Base-by-base conservation (phyloP, 2,329 filamentous ascomycete genomes). In the Tympanopsis confertula region DNA sequence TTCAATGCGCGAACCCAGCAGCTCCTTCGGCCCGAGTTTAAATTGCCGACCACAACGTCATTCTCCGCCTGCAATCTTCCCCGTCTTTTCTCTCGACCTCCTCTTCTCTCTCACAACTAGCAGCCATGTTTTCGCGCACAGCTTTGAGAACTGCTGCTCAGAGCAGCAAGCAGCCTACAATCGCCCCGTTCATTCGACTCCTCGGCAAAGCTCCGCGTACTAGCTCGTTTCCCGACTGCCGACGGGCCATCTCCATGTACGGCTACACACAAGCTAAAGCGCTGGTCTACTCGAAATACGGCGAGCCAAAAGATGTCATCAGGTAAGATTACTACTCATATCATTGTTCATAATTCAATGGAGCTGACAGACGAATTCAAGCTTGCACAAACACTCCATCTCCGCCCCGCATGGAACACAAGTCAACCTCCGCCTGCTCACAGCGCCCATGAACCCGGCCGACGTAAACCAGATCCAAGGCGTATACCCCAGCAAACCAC, bases 391-490 rank as follows among this genome's bases (percentile, higher is more conserved):
- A 20, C 61, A 68, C 47, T 68, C 65, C 5, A 64, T 68, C 39
- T 64, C 63, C 4, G 54, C 65, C 5, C 64, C 63, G 4, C 52
- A 64, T 17, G 30, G 30, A 7, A 33, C 64, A 72, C 39, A 65
- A 72, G 44, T 93, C 47, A 87, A 89, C 39, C 68, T 98, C 42
- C 86, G 86, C 57, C 81, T 91, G 50, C 84, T 98, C 50, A 85
- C 88, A 20, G 78, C 87, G 1, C 86, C 91, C 40, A 86, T 98
- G 59, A 98, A 98, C 65, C 91, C 91, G 18, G 88, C 91, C 52
- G 91, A 98, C 63, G 85, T 98, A 59, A 98, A 98, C 68, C 89
- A 89, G 51, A 85, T 98, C 52, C 91, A 98, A 66, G 91, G 91
- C 46, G 87, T 89, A 3, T 98, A 98, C 64, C 89, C 89, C 43